Evolutionary conservation across 2,329 filamentous ascomycete species (phyloP).

Genomic region (Cyphellophora europaea): DNA sequence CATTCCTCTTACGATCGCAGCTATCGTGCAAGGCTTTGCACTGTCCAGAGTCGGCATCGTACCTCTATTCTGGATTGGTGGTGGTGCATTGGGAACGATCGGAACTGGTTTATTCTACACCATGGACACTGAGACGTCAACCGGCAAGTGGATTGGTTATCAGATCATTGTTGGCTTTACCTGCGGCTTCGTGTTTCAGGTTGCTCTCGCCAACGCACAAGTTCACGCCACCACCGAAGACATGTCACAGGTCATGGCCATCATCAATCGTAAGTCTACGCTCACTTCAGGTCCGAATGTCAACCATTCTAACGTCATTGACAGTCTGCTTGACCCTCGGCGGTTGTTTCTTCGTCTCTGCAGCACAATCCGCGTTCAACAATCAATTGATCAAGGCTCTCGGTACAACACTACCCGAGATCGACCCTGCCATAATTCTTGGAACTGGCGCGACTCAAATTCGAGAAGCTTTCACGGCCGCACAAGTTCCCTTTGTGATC

Average conservation of each 20-base stretch:
- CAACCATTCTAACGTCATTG: neutral
- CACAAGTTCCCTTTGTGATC: constrained; percentile 22
- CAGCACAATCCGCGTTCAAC: constrained; percentile 4
- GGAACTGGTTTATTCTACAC: constrained; percentile 16
- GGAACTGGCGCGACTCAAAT: constrained; percentile 37
- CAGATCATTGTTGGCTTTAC: constrained; percentile 11
- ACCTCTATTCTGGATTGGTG: constrained; percentile 3
- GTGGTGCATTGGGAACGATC: constrained; percentile 4
- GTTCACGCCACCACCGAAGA: constrained; percentile 1
- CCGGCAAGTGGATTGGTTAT: constrained; percentile 23
- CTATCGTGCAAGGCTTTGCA: constrained; percentile 1
- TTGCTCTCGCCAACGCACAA: neutral
- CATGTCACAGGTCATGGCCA: constrained; percentile 1
- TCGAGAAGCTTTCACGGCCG: constrained; percentile 22
- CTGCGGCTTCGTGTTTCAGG: neutral
- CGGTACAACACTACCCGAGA: neutral
- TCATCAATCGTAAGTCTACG: constrained; percentile 1
- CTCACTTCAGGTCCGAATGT: too few relatives aligned
- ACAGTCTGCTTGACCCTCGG: constrained; percentile 3
- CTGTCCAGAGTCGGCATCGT: constrained; percentile 8
- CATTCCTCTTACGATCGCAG: constrained; percentile 3
- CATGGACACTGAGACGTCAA: constrained; percentile 11
- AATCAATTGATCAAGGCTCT: constrained; percentile 1
- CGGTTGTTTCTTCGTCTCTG: constrained; percentile 2
- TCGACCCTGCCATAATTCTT: constrained; percentile 25